Evolutionary conservation across 179 eudicot genomes (phyloP).

Genomic region (Silene noctiflora): DNA sequence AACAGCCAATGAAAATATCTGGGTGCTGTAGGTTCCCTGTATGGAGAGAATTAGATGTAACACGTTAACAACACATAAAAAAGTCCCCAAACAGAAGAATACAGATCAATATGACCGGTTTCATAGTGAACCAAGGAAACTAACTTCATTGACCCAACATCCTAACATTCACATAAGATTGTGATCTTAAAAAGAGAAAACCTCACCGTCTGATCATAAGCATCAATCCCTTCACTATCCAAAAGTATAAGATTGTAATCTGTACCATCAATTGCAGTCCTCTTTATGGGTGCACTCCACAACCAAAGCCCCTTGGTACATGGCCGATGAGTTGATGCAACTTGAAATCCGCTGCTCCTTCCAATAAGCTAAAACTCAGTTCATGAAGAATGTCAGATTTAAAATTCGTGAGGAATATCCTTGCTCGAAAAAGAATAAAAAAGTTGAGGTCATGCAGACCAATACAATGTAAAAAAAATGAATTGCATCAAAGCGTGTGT

Average conservation of each 20-base stretch:
- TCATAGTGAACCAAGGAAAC: slow-evolving; percentile 2
- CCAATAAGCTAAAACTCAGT: slow-evolving; percentile 72
- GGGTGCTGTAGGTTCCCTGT: slow-evolving; percentile 98
- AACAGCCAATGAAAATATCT: slow-evolving; percentile 90
- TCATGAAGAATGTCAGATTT: slow-evolving; percentile 20
- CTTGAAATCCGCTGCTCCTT: slow-evolving; percentile 95
- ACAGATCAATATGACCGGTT: background rate
- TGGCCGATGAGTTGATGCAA: slow-evolving; percentile 93
- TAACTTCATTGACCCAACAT: background rate
- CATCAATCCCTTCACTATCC: slow-evolving; percentile 98
- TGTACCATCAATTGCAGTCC: slow-evolving; percentile 93
- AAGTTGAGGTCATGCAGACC: background rate
- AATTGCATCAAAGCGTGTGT: background rate
- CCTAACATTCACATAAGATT: slow-evolving; percentile 14
- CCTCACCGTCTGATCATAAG: slow-evolving; percentile 97
- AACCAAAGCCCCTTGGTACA: slow-evolving; percentile 99
- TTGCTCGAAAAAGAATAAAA: slow-evolving; percentile 1
- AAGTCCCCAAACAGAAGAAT: background rate
- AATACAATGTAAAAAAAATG: background rate
- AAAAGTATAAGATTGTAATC: slow-evolving; percentile 85
- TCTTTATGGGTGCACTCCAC: slow-evolving; percentile 93
- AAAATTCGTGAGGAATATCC: background rate
- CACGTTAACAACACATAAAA: slow-evolving; percentile 8
- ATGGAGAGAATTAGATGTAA: slow-evolving; percentile 14
- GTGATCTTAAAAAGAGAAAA: slow-evolving; percentile 11